Base-by-base conservation (phyloP, 2,329 filamentous ascomycete genomes). In the Verticillium nubilum region DNA sequence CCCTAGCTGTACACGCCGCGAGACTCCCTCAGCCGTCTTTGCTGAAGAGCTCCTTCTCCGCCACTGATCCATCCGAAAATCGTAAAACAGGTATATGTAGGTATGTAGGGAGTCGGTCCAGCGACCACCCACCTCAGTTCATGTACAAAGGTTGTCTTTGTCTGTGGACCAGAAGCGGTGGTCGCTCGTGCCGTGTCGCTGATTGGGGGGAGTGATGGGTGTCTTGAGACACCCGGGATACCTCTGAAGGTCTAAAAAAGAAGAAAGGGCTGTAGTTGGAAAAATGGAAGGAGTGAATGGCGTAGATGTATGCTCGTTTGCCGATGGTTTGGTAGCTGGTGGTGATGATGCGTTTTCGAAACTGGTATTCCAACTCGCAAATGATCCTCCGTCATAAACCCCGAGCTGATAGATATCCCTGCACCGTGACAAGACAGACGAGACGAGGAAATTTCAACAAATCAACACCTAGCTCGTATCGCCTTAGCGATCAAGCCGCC, bases 231-330 rank as follows among this genome's bases (percentile, higher is more conserved):
- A 47, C 42, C 42, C n/a, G 19, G n/a, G 7, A 23, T 23, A 47
- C 42, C 42, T 47, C 42, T 31, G 19, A 47, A 47, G 42, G 42
- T 47, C 42, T 47, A 47, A 47, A 25, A 47, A 31, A 13, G n/a
- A n/a, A 31, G 13, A 10, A 31, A 47, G 42, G 23, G 42, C n/a
- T 47, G 42, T 47, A 25, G 19, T 23, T 42, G 15, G 42, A 23
- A 47, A 47, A 47, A 47, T 19, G 25, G n/a, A 75, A 76, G 68
- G 75, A 77, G 68, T 69, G 75, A 72, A 76, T 68, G 72, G 74
- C 70, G 69, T 72, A 74, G 69, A 28, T 58, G 33, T 9, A 26
- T 52, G n/a, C 58, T 42, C 59, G 33, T 55, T 62, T 25, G 57
- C 60, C 54, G 54, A 57, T 28, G 61, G 61, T 27, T 63, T 58